phyloP scores from a whole-genome alignment of 495 filamentous ascomycete genomes.

The Penicillium paradoxum region DNA sequence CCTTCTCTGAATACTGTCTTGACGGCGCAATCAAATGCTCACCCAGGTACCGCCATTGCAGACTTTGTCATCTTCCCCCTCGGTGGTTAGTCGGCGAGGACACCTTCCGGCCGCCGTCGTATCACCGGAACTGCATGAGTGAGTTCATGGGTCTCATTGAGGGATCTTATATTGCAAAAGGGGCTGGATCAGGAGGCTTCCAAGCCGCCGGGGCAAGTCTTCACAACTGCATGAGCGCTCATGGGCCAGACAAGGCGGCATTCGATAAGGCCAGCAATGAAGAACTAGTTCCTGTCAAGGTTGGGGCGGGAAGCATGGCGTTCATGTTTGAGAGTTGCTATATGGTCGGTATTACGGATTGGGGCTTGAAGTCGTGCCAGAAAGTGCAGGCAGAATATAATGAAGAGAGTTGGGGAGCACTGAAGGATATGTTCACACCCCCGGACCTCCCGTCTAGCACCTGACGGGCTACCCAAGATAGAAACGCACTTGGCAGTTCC shows the following conservation, averaged over 20 bases:
- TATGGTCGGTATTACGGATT: not conserved
- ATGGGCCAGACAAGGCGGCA: not conserved
- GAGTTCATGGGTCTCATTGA: conserved; percentile 2
- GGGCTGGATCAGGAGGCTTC: not conserved
- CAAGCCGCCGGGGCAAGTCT: not conserved
- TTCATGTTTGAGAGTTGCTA: not conserved
- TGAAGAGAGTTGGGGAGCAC: not conserved
- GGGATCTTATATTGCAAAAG: not conserved
- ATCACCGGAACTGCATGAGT: conserved; percentile 67
- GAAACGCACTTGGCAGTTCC: too few relatives aligned
- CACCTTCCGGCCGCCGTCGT: conserved; percentile 70
- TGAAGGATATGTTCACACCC: not conserved
- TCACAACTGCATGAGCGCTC: not conserved
- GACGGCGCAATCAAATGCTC: conserved; percentile 51
- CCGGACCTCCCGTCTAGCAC: not conserved
- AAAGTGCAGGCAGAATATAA: not conserved
- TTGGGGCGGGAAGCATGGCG: not conserved
- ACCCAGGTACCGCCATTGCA: conserved; percentile 56
- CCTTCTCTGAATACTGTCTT: conserved; percentile 69
- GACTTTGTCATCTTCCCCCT: conserved; percentile 73
- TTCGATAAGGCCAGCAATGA: not conserved
- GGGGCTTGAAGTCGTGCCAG: not conserved
- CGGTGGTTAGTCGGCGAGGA: conserved; percentile 64
- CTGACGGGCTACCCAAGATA: not conserved
- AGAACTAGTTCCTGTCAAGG: not conserved